Percentiles rank a stretch among this genome's conserved stretches.
These are phyloP conservation scores for Mycothermus thermophilus DNA, from an alignment of 495 filamentous ascomycete species.

Conservation along the genomic window DNA sequence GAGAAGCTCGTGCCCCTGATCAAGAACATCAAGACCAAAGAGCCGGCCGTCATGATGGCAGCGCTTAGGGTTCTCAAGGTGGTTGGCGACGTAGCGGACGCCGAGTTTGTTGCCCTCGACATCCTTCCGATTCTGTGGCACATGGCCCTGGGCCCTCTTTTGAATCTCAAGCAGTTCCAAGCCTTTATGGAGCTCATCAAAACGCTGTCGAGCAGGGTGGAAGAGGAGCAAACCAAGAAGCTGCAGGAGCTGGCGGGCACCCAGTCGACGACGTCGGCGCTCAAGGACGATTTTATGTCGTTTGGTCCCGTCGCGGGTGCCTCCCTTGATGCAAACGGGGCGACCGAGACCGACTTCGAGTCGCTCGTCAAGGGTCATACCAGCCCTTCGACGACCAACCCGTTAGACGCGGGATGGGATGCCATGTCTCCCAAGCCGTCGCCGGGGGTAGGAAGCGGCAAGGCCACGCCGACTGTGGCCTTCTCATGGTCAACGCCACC, in stretches of 20 bases:
- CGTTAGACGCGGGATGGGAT: constrained; percentile 35
- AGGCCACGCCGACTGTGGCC: constrained; percentile 23
- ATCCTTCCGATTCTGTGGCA: constrained; percentile 79
- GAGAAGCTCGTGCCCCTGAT: constrained; percentile 88
- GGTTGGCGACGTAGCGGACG: constrained; percentile 67
- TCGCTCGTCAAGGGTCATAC: constrained; percentile 62
- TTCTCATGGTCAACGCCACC: constrained; percentile 47
- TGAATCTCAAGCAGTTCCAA: constrained; percentile 78
- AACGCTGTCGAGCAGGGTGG: constrained; percentile 60
- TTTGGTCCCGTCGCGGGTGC: constrained; percentile 39
- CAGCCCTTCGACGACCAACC: constrained; percentile 10
- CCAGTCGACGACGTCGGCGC: constrained; percentile 19
- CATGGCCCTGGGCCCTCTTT: constrained; percentile 79
- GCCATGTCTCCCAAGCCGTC: constrained; percentile 13
- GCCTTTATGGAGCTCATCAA: constrained; percentile 79
- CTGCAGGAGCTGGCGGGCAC: constrained; percentile 61
- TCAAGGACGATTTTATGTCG: constrained; percentile 44
- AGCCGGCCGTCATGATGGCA: constrained; percentile 95
- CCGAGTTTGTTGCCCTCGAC: constrained; percentile 89
- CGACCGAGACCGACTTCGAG: constrained; percentile 65
- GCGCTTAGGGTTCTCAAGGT: constrained; percentile 71
- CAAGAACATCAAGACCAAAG: constrained; percentile 90
- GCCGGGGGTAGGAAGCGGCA: constrained; percentile 11
- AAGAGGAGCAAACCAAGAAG: constrained; percentile 77
- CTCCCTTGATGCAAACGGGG: constrained; percentile 35